Evolutionary conservation across 331 rosid species (phyloP).

Genomic region (Cydonia oblonga): DNA sequence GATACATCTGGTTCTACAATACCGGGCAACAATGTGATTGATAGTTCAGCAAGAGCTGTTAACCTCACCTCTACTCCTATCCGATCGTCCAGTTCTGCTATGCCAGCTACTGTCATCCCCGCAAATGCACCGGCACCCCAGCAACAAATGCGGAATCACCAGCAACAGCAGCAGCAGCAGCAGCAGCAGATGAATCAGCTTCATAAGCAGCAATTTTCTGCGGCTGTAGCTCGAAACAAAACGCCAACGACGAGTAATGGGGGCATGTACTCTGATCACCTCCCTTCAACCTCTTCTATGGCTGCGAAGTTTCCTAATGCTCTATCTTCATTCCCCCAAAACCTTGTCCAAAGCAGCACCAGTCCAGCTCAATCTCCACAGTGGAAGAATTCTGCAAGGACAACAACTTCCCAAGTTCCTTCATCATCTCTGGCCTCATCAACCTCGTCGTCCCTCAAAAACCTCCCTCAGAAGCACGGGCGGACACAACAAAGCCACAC

Average conservation of each 20-base stretch:
- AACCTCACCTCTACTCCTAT: slow-evolving; percentile 45
- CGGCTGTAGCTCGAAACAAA: slow-evolving; percentile 40
- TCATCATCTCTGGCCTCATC: slow-evolving; percentile 52
- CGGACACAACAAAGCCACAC: slow-evolving; percentile 60
- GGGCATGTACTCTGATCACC: slow-evolving; percentile 54
- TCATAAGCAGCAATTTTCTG: slow-evolving; percentile 39
- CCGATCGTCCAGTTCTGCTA: slow-evolving; percentile 41
- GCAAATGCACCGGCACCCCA: slow-evolving; percentile 36
- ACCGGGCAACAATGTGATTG: slow-evolving; percentile 51
- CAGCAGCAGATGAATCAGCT: slow-evolving; percentile 51
- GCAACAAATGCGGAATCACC: slow-evolving; percentile 42
- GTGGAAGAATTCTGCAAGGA: slow-evolving; percentile 67
- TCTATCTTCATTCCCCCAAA: slow-evolving; percentile 55
- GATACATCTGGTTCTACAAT: slow-evolving; percentile 38
- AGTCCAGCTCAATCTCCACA: slow-evolving; percentile 68
- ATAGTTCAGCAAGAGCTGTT: slow-evolving; percentile 54
- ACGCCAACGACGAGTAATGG: slow-evolving; percentile 62
- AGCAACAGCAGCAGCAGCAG: slow-evolving; percentile 38
- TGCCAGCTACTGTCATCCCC: slow-evolving; percentile 35
- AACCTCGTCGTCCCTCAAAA: slow-evolving; percentile 48
- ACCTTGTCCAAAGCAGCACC: slow-evolving; percentile 56
- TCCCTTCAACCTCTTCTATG: slow-evolving; percentile 58
- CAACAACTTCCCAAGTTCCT: slow-evolving; percentile 42
- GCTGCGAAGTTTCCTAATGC: slow-evolving; percentile 62
- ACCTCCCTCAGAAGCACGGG: slow-evolving; percentile 51